A percentile compares a stretch with the other conserved stretches of the same genome.
phyloP scores from a whole-genome alignment of 2,329 filamentous ascomycete genomes.

The Cladosporium cucumerinum region DNA sequence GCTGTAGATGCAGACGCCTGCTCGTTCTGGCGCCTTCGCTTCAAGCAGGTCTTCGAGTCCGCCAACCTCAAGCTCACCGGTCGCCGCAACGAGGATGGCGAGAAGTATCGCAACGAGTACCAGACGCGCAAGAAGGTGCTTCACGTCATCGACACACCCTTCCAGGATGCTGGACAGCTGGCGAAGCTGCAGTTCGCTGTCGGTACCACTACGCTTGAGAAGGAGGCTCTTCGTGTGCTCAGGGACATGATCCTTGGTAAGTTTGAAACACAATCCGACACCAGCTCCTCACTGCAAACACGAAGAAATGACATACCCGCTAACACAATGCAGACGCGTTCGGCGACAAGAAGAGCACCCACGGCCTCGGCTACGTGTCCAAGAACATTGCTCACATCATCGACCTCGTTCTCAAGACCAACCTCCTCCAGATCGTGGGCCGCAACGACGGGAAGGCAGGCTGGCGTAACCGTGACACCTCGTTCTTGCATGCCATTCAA shows the following conservation, averaged over 20 bases:
- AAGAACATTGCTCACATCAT: slow-evolving; percentile 35
- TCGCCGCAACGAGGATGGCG: slow-evolving; percentile 21
- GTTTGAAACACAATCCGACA: slow-evolving; percentile 17
- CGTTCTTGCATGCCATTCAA: slow-evolving; percentile 29
- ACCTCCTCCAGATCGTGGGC: slow-evolving; percentile 1
- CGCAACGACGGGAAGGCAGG: neutral
- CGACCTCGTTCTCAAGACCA: slow-evolving; percentile 30
- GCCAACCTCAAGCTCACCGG: slow-evolving; percentile 14
- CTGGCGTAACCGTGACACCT: neutral
- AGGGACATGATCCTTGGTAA: slow-evolving; percentile 45
- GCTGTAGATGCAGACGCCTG: slow-evolving; percentile 40
- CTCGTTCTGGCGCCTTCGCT: slow-evolving; percentile 49
- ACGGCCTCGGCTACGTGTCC: slow-evolving; percentile 29
- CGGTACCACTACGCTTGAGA: slow-evolving; percentile 31
- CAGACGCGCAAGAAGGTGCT: slow-evolving; percentile 31
- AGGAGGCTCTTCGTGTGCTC: slow-evolving; percentile 38
- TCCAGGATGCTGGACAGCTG: slow-evolving; percentile 1
- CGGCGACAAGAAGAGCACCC: slow-evolving; percentile 3
- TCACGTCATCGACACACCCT: slow-evolving; percentile 1
- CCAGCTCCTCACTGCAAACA: neutral
- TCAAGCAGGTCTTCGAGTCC: slow-evolving; percentile 42
- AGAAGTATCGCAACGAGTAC: slow-evolving; percentile 38
- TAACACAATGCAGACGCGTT: slow-evolving; percentile 32
- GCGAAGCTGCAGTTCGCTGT: slow-evolving; percentile 28
- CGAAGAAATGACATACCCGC: neutral